Evolutionary conservation across 75 land plant genomes (phyloP).

Genomic region (Pinus albicaulis): DNA sequence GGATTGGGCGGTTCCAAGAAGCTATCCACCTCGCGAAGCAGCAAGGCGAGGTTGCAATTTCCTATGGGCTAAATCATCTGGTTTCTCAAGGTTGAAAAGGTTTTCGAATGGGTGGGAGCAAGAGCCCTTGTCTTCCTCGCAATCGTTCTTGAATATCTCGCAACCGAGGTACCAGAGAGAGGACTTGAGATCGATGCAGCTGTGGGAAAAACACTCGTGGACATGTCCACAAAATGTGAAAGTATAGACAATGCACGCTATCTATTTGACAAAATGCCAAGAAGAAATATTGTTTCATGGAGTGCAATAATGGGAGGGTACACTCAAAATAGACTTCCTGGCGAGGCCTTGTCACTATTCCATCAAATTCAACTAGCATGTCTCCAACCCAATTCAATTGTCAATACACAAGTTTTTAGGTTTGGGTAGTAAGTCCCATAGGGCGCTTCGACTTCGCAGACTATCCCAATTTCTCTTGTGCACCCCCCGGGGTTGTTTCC

Average conservation of each 20-base stretch:
- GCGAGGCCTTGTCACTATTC: conserved; percentile 13
- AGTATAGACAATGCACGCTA: conserved; percentile 10
- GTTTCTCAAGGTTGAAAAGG: too few species aligned
- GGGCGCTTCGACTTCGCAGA: too few species aligned
- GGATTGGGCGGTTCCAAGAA: too few species aligned
- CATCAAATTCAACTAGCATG: conserved; percentile 13
- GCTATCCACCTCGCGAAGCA: too few species aligned
- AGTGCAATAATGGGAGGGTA: conserved; percentile 24
- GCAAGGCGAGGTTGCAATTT: too few species aligned
- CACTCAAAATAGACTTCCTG: conserved; percentile 6
- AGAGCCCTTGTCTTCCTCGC: too few species aligned
- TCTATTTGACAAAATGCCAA: conserved; percentile 28
- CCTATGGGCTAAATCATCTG: too few species aligned
- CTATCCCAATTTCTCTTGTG: conserved; percentile 3
- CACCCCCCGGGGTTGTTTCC: conserved; percentile 13
- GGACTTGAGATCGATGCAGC: conserved; percentile 26
- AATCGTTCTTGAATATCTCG: too few species aligned
- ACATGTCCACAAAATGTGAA: conserved; percentile 36
- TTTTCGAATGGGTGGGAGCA: too few species aligned
- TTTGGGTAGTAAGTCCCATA: conserved; percentile 1
- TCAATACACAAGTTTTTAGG: conserved; percentile 5
- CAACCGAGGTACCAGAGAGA: background rate
- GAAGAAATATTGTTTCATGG: conserved; percentile 33
- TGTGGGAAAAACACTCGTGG: conserved; percentile 33
- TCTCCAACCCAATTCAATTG: conserved; percentile 19